Percentiles rank a stretch among this genome's conserved stretches.
phyloP scores from a whole-genome alignment of 2,329 filamentous ascomycete species.

The Peltaster fructicola region DNA sequence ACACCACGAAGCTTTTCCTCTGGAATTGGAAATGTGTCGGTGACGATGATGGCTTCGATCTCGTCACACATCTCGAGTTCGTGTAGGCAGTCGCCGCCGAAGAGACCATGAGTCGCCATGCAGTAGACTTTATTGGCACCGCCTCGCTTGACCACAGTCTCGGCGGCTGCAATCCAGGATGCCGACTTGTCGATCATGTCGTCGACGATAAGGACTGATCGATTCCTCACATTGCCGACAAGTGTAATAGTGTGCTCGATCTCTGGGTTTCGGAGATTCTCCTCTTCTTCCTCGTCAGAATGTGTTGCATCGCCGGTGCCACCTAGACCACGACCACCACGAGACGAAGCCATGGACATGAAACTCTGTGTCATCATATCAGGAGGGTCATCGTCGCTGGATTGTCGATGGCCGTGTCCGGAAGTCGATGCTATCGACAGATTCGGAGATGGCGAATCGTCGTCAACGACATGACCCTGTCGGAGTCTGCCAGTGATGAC shows the following conservation, averaged over 20 bases:
- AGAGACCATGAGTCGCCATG: conserved; percentile 91
- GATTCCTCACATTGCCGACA: conserved; percentile 82
- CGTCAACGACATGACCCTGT: conserved; percentile 88
- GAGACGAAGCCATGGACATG: conserved; percentile 64
- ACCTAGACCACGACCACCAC: conserved; percentile 47
- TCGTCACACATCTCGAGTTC: conserved; percentile 84
- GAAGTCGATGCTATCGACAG: conserved; percentile 41
- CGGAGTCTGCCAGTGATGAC: conserved; percentile 83
- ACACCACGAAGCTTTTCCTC: conserved; percentile 51
- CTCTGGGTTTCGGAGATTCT: conserved; percentile 60
- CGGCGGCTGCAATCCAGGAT: conserved; percentile 93
- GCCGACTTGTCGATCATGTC: conserved; percentile 98
- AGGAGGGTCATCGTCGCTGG: conserved; percentile 40
- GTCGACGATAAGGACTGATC: conserved; percentile 85
- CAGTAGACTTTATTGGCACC: conserved; percentile 88
- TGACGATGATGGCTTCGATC: conserved; percentile 87
- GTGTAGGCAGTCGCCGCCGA: conserved; percentile 74
- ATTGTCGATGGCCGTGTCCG: conserved; percentile 22
- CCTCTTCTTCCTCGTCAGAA: conserved; percentile 83
- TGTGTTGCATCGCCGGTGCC: conserved; percentile 70
- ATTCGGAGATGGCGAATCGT: conserved; percentile 69
- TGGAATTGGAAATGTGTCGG: conserved; percentile 88
- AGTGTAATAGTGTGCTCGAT: conserved; percentile 91
- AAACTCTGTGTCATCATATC: conserved; percentile 73
- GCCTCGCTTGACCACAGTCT: conserved; percentile 88